Evolutionary conservation across 257 asterid genomes (phyloP), one percentile per base, ranked within the genome.

Genomic region (Rhazya stricta): DNA sequence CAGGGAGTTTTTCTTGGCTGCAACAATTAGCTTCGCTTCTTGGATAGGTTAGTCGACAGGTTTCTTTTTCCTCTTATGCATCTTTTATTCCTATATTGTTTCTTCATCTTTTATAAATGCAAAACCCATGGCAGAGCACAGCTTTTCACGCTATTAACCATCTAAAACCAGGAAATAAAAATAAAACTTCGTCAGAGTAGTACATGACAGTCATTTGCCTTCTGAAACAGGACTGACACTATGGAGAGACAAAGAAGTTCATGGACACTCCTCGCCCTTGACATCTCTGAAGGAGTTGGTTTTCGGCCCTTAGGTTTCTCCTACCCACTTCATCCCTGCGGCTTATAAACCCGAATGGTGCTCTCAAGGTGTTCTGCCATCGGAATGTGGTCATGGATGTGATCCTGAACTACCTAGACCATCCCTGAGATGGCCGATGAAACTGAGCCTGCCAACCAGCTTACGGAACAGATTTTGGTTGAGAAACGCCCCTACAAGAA

Each of bases 231-330:
- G 88, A 70, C 67, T 88, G 57, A 71, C 96, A 19, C 81, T 94
- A 48, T 91, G 97, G 98, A 90, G 82, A 79, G 97, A 94, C 77
- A 79, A 87, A 23, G 79, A 83, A 83, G 97, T 89, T 32, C 83
- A 83, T 74, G 93, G 94, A 37, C 83, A 82, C 72, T 69, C 71
- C 46, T 94, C 98, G 12, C 93, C 93, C 12, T 77, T 91, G 32
- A 66, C 83, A n/a, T 90, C 98, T 69, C 77, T 94, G 74, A 94
- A 88, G 81, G 96, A 89, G 85, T 88, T 91, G 78, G 65, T 94
- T 81, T 87, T 80, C 46, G 94, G 93, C 42, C 77, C 79, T 23
- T 84, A 85, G 86, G 78, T 19, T 57, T 30, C 51, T 43, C 58
- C 39, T 15, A 21, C 67, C 54, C 67, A 32, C 23, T 39, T 67